Percentiles rank a stretch among this genome's conserved stretches.
Conservation (phyloP, 2,329 filamentous ascomycete species). For the Bipolaris oryzae region DNA sequence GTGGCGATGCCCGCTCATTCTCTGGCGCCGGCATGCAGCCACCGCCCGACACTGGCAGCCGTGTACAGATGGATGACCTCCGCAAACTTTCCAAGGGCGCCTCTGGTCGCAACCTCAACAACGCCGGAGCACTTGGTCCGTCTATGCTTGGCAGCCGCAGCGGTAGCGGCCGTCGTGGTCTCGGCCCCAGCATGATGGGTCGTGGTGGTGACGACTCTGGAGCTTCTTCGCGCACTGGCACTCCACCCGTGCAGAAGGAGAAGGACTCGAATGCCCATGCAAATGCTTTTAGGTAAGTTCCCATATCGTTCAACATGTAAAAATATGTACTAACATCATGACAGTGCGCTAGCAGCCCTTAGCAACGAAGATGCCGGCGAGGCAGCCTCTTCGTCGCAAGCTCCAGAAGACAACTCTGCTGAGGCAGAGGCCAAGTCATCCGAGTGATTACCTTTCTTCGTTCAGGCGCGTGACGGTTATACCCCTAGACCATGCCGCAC, state of each 20-base stretch:
- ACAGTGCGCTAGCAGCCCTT: slow-evolving; percentile 62
- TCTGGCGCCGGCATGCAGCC: slow-evolving; percentile 72
- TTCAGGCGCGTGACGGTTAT: slow-evolving; percentile 44
- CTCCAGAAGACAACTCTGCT: slow-evolving; percentile 48
- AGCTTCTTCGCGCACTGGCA: slow-evolving; percentile 86
- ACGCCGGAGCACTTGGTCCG: slow-evolving; percentile 70
- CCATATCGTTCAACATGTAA: not conserved
- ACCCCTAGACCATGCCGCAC: slow-evolving; percentile 45
- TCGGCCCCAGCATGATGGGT: slow-evolving; percentile 72
- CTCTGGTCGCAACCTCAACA: slow-evolving; percentile 63
- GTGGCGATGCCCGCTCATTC: slow-evolving; percentile 86
- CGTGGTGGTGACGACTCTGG: slow-evolving; percentile 84
- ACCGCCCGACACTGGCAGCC: slow-evolving; percentile 74
- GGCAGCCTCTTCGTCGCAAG: slow-evolving; percentile 70
- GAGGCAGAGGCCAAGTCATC: slow-evolving; percentile 43
- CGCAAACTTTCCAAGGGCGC: slow-evolving; percentile 73
- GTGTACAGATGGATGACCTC: slow-evolving; percentile 89
- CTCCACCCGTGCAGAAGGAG: slow-evolving; percentile 72
- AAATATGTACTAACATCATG: slow-evolving; percentile 23
- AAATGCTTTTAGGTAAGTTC: slow-evolving; percentile 88
- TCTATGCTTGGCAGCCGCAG: slow-evolving; percentile 86
- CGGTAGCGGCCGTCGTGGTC: slow-evolving; percentile 80
- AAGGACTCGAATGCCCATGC: slow-evolving; percentile 70
- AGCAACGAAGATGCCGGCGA: slow-evolving; percentile 62
- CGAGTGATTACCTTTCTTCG: slow-evolving; percentile 46